phyloP scores from a whole-genome alignment of 305 asterid species.

The Lippia alba region DNA sequence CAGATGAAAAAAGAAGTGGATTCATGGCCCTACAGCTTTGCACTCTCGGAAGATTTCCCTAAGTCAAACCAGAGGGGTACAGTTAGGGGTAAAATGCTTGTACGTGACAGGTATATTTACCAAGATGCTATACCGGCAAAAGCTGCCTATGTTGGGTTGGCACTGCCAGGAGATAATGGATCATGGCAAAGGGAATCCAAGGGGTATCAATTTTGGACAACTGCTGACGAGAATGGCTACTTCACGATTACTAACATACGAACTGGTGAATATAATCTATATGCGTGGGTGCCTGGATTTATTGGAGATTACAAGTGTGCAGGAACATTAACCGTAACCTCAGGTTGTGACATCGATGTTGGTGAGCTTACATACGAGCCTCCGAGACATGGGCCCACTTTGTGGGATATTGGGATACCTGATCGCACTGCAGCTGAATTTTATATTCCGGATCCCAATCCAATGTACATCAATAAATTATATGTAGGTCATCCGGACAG shows the following conservation, averaged over 20 bases:
- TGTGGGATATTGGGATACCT: slow-evolving; percentile 83
- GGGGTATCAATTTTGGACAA: slow-evolving; percentile 87
- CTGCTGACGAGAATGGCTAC: slow-evolving; percentile 54
- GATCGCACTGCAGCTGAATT: slow-evolving; percentile 72
- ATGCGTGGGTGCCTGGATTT: slow-evolving; percentile 68
- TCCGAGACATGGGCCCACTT: slow-evolving; percentile 70
- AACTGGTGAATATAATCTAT: slow-evolving; percentile 64
- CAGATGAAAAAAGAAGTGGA: slow-evolving; percentile 69
- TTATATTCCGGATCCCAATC: slow-evolving; percentile 75
- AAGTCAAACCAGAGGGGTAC: too few species aligned
- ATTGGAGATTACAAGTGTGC: slow-evolving; percentile 69
- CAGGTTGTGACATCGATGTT: slow-evolving; percentile 58
- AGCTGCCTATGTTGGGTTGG: slow-evolving; percentile 70
- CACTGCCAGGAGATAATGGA: slow-evolving; percentile 67
- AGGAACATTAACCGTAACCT: slow-evolving; percentile 31
- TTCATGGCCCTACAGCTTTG: slow-evolving; percentile 77
- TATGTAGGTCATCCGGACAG: slow-evolving; percentile 74
- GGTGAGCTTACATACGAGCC: slow-evolving; percentile 66
- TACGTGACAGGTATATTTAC: slow-evolving; percentile 40
- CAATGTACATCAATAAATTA: slow-evolving; percentile 62
- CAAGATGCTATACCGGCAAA: slow-evolving; percentile 43
- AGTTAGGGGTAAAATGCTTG: slow-evolving; percentile 25
- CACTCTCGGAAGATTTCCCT: slow-evolving; percentile 54
- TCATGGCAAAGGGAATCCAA: slow-evolving; percentile 82
- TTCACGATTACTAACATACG: slow-evolving; percentile 51